Conservation (phyloP, 768 basidiomycete genomes). For the Exsudoporus frostii region DNA sequence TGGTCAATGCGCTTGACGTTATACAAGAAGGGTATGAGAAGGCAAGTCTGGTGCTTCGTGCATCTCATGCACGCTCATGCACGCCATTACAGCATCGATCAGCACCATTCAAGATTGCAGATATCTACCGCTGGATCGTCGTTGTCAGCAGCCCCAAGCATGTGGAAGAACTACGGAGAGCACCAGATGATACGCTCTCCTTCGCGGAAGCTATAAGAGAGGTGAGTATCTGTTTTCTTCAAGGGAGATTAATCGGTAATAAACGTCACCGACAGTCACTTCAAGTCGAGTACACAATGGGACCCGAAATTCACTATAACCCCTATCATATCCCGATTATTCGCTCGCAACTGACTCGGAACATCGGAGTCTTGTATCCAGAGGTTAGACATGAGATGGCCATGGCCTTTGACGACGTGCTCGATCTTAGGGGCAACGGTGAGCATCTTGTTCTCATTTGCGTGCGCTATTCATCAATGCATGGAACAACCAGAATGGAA, state of each 20-base stretch:
- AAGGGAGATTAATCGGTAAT: neutral
- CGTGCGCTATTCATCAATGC: too few species aligned
- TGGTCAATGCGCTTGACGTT: slow-evolving; percentile 16
- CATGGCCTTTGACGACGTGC: slow-evolving; percentile 36
- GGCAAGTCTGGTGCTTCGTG: slow-evolving; percentile 6
- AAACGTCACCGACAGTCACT: slow-evolving; percentile 27
- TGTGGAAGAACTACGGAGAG: too few species aligned
- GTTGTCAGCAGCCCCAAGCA: too few species aligned
- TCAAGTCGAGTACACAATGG: slow-evolving; percentile 39
- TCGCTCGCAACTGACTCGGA: slow-evolving; percentile 32
- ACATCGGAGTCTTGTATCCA: slow-evolving; percentile 36
- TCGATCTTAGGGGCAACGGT: slow-evolving; percentile 27
- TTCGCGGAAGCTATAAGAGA: slow-evolving; percentile 29
- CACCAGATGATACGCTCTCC: too few species aligned
- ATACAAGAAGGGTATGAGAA: slow-evolving; percentile 32
- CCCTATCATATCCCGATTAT: slow-evolving; percentile 18
- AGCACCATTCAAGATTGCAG: too few species aligned
- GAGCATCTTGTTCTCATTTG: neutral
- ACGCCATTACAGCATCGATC: too few species aligned
- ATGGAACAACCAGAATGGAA: slow-evolving; percentile 38
- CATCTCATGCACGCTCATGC: neutral
- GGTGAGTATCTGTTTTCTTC: slow-evolving; percentile 17
- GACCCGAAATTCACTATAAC: slow-evolving; percentile 27
- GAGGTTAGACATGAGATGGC: slow-evolving; percentile 43
- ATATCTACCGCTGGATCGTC: too few species aligned